Conservation (phyloP, 169 alveolate species). For the Babesia ovata region DNA sequence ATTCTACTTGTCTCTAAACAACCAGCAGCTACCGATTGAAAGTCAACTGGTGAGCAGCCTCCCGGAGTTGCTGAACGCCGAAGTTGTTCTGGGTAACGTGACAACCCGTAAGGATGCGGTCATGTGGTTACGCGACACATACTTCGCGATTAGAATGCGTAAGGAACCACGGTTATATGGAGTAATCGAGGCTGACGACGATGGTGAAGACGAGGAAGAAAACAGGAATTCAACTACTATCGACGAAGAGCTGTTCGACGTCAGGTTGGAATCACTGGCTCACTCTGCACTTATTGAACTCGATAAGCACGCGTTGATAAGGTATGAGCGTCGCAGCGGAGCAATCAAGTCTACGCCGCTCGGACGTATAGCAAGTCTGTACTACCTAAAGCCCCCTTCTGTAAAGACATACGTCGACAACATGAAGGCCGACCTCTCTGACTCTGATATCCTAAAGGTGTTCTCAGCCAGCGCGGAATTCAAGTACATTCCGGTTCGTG, state of each 20-base stretch:
- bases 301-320: slow-evolving; percentile 90
- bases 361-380: slow-evolving; percentile 98
- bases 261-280: slow-evolving; percentile 48
- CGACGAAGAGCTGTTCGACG: slow-evolving; percentile 46
- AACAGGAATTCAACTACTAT: background rate
- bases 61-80: slow-evolving; percentile 98
- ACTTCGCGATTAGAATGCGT: slow-evolving; percentile 92
- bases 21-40: slow-evolving; percentile 97
- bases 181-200: slow-evolving; percentile 32
- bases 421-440: slow-evolving; percentile 86
- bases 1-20: slow-evolving; percentile 93
- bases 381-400: slow-evolving; percentile 94
- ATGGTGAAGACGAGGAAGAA: slow-evolving; percentile 7
- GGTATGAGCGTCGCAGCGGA: slow-evolving; percentile 93
- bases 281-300: slow-evolving; percentile 92
- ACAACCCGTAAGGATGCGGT: slow-evolving; percentile 93
- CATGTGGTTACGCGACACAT: slow-evolving; percentile 97
- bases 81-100: slow-evolving; percentile 94
- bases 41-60: slow-evolving; percentile 90
- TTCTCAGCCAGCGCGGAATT: slow-evolving; percentile 96
- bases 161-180: slow-evolving; percentile 88
- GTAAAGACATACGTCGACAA: slow-evolving; percentile 92
- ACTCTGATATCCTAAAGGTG: slow-evolving; percentile 92
- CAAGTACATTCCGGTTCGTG: slow-evolving; percentile 94
- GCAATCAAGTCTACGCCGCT: slow-evolving; percentile 91